Base-by-base conservation (phyloP, 768 basidiomycete species). In the Calocybe indica region DNA sequence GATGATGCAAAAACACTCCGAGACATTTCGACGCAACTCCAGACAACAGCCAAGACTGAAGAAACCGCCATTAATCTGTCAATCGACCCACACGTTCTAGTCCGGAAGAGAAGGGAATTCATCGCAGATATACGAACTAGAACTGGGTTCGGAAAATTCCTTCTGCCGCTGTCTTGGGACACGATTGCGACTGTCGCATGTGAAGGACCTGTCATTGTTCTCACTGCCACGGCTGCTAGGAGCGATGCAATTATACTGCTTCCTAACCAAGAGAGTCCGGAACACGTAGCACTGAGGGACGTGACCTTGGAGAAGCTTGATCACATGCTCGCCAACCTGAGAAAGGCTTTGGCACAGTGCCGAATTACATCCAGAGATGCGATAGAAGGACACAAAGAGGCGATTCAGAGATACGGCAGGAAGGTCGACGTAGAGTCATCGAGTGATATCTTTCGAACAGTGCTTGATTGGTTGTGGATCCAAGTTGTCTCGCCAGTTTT, bases 191-290 rank as follows among this genome's bases (percentile, higher is more conserved):
- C 31, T 10, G 57, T 49, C 2, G 49, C 57, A n/a, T 9, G 49
- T 8, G 35, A 37, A 8, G 57, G 57, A 30, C 55, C 51, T 15
- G 37, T 58, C 31, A 46, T 58, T n/a, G 46, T 58, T n/a, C 28
- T 57, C 11, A 55, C 49, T 13, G 43, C 31, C 35, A 40, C 49
- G 10, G 12, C 46, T 35, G 31, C 7, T 3, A 47, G 47, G 37
- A 54, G 55, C 45, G 55, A 56, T 43, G 51, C 49, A 11, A 42
- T 57, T 6, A 53, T 58, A 22, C 22, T 22, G 22, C 22, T 22
- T 22, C 22, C 22, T 4, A 22, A 22, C 4, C 22, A 22, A 22
- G 22, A 22, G 22, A 22, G 22, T 22, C 22, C 22, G 22, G 22
- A 22, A 22, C 22, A 22, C 22, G 22, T 22, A 22, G 22, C 22